Percentiles rank a stretch among this genome's conserved stretches.
Conservation (phyloP, 2,329 filamentous ascomycete genomes). For the Colletotrichum musae region DNA sequence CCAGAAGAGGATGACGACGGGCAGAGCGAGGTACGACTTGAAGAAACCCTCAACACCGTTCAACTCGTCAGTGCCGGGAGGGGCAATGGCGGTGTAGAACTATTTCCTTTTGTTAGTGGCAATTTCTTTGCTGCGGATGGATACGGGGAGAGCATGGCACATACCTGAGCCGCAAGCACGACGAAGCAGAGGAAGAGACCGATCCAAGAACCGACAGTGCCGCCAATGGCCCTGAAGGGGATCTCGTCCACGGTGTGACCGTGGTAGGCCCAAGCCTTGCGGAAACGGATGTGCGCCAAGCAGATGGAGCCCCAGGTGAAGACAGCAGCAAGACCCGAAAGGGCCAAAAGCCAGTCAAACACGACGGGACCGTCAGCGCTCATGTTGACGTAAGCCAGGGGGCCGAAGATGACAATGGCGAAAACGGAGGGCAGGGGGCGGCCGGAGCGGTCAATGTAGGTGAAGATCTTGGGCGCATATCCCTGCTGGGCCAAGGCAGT, state of each 20-base stretch:
- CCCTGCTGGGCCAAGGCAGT: conserved; percentile 69
- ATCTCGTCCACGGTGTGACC: conserved; percentile 75
- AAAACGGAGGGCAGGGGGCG: conserved; percentile 63
- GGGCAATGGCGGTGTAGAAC: conserved; percentile 66
- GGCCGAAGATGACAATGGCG: conserved; percentile 60
- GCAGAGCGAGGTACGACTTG: conserved; percentile 67
- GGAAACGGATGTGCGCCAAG: conserved; percentile 76
- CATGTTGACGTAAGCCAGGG: conserved; percentile 63
- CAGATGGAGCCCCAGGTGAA: conserved; percentile 79
- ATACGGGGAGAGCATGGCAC: neutral
- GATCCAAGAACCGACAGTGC: conserved; percentile 73
- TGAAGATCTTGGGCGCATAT: conserved; percentile 67
- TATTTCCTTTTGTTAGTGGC: conserved; percentile 40
- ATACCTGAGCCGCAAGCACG: conserved; percentile 61
- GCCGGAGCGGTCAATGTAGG: conserved; percentile 67
- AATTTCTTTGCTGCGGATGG: neutral
- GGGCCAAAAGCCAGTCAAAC: conserved; percentile 75
- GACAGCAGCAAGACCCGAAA: conserved; percentile 74
- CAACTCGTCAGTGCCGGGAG: conserved; percentile 48
- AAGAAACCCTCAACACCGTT: conserved; percentile 66
- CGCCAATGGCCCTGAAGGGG: conserved; percentile 73
- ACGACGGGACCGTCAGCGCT: conserved; percentile 63
- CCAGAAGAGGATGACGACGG: conserved; percentile 70
- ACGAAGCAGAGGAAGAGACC: conserved; percentile 71
- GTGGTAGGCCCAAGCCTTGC: conserved; percentile 69